A percentile compares a stretch with the other conserved stretches of the same genome.
Conservation (phyloP, 2,329 filamentous ascomycete genomes). For the Ceratocystis alfenasii region DNA sequence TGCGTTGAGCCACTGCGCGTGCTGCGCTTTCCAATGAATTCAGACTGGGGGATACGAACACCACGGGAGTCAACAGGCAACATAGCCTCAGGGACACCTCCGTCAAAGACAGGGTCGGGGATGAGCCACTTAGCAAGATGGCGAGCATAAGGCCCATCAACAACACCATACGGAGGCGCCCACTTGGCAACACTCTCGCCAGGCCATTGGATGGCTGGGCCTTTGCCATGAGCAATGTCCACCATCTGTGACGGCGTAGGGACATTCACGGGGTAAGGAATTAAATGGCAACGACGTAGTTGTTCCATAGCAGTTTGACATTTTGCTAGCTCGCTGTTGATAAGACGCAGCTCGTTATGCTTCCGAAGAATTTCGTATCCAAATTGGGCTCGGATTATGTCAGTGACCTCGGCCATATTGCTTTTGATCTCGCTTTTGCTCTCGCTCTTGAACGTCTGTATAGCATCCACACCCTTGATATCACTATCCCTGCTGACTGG, state of each 20-base stretch:
- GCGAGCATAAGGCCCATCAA: conserved; percentile 81
- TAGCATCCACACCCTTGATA: neutral
- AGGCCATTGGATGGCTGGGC: conserved; percentile 52
- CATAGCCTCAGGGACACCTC: conserved; percentile 40
- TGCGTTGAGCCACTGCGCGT: conserved; percentile 34
- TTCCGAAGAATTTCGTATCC: conserved; percentile 86
- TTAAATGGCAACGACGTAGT: conserved; percentile 78
- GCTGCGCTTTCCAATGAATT: conserved; percentile 39
- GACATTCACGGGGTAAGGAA: conserved; percentile 69
- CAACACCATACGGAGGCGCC: conserved; percentile 80
- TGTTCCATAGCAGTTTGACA: conserved; percentile 90
- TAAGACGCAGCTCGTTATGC: conserved; percentile 84
- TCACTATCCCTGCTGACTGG: conserved; percentile 6
- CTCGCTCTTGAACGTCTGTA: conserved; percentile 8
- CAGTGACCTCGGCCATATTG: conserved; percentile 15
- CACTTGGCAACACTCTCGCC: conserved; percentile 59
- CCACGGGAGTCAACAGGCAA: conserved; percentile 43
- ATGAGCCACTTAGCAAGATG: conserved; percentile 96
- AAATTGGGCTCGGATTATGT: conserved; percentile 65
- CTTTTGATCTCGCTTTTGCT: neutral
- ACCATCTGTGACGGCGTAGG: conserved; percentile 55
- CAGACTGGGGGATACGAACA: conserved; percentile 58
- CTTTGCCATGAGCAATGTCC: conserved; percentile 61
- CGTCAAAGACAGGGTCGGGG: conserved; percentile 77
- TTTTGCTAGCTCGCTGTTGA: conserved; percentile 92